These are phyloP conservation scores for Inonotus obliquus DNA, from an alignment of 1,284 basidiomycete species.

Conservation along the genomic window DNA sequence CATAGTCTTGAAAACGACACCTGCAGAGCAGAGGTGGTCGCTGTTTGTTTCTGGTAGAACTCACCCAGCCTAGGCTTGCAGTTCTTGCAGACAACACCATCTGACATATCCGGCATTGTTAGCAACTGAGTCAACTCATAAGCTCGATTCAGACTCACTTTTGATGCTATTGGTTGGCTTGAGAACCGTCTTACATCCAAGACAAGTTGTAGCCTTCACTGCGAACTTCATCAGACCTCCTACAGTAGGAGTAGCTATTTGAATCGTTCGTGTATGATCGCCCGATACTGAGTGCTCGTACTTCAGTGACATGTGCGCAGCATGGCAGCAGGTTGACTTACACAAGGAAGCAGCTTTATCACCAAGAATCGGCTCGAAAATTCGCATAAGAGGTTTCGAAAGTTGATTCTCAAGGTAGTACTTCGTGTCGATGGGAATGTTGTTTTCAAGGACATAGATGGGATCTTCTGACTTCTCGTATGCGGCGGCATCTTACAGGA, in stretches of 20 bases:
- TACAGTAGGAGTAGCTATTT: slow-evolving; percentile 90
- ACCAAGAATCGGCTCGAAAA: slow-evolving; percentile 96
- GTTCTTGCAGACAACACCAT: slow-evolving; percentile 90
- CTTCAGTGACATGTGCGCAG: slow-evolving; percentile 8
- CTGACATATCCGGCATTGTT: slow-evolving; percentile 36
- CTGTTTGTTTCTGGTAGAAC: slow-evolving; percentile 85
- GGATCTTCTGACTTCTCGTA: slow-evolving; percentile 98
- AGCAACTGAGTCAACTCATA: neutral
- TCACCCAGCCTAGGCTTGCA: slow-evolving; percentile 82
- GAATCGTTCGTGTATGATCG: slow-evolving; percentile 89
- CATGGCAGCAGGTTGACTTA: slow-evolving; percentile 35
- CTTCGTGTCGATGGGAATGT: slow-evolving; percentile 92
- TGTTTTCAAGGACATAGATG: slow-evolving; percentile 93
- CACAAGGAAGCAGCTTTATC: slow-evolving; percentile 82
- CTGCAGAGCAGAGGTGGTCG: slow-evolving; percentile 72
- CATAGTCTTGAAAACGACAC: slow-evolving; percentile 89
- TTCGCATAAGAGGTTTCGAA: slow-evolving; percentile 91
- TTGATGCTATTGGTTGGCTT: slow-evolving; percentile 63
- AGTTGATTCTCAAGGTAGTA: slow-evolving; percentile 97
- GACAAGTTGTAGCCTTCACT: slow-evolving; percentile 87
- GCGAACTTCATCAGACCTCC: slow-evolving; percentile 98
- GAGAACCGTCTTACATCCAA: slow-evolving; percentile 89
- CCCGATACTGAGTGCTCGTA: slow-evolving; percentile 67
- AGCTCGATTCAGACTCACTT: slow-evolving; percentile 40
- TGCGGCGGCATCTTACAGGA: slow-evolving; percentile 76